Base-by-base conservation (phyloP, 768 basidiomycete species). In the Podaxis rugospora region DNA sequence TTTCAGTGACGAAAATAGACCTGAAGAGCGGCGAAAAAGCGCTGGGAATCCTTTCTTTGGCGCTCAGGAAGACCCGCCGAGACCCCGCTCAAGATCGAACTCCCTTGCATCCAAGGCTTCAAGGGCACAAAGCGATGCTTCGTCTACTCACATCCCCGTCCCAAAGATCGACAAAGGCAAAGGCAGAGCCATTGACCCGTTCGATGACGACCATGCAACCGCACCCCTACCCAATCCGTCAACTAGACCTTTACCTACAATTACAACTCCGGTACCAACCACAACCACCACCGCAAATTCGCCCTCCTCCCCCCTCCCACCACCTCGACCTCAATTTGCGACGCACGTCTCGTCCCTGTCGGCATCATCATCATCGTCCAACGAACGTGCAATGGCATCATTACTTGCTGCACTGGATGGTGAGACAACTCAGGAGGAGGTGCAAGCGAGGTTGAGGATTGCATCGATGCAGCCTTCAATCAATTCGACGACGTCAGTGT, bases 361-460 rank as follows among this genome's bases (percentile, higher is more conserved):
- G 2, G 63, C 70, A 23, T 69, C 77, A 0, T 79, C 81, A 14
- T 69, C 69, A n/a, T 69, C 75, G 11, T 80, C 75, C 63, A 82
- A 78, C 51, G 78, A 83, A 55, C 80, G 78, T 49, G 86, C 87
- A 14, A 71, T 90, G 65, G 78, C 77, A 67, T 86, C 85, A n/a
- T 76, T 90, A 55, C 80, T 89, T 61, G 87, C 84, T 21, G 88
- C 85, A n/a, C 78, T 90, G 46, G 80, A 86, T 37, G 72, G 52
- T 11, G 59, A 55, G 16, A 27, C 79, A 1, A 68, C 79, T 0
- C 75, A 78, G 49, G 76, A 78, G 37, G 78, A 81, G 57, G 75
- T 78, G 1, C 75, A 83, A 64, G 76, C 76, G 56, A 74, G 83
- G 35, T 69, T 86, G 66, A 76, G 86, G 49, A 76, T 86, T 27